Conservation (phyloP, 2,329 filamentous ascomycete species). For the Fusarium papillatum region DNA sequence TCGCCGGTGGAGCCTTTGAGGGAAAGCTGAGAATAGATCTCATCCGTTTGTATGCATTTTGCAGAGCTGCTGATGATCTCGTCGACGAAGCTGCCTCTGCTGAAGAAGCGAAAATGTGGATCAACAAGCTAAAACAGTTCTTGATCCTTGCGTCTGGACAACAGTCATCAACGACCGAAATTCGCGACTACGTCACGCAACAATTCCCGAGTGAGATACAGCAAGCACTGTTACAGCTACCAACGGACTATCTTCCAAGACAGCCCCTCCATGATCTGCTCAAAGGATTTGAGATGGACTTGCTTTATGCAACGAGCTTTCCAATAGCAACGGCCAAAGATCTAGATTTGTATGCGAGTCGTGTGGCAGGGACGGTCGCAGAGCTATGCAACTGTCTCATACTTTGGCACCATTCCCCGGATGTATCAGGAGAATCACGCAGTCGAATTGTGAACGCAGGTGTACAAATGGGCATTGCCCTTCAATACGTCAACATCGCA, state of each 20-base stretch:
- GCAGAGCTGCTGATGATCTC: conserved; percentile 79
- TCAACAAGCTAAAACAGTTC: conserved; percentile 69
- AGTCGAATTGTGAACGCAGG: conserved; percentile 67
- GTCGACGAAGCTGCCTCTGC: conserved; percentile 72
- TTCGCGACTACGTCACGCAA: conserved; percentile 53
- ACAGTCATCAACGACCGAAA: neutral
- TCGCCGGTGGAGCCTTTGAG: conserved; percentile 78
- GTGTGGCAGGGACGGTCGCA: conserved; percentile 81
- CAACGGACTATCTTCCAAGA: conserved; percentile 66
- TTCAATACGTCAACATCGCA: conserved; percentile 85
- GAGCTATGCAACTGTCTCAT: conserved; percentile 77
- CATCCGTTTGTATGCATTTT: conserved; percentile 80
- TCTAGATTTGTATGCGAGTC: conserved; percentile 73
- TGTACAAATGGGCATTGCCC: conserved; percentile 76
- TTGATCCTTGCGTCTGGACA: conserved; percentile 60
- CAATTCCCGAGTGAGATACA: conserved; percentile 66
- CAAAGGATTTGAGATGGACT: conserved; percentile 77
- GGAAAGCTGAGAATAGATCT: conserved; percentile 78
- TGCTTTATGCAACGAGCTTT: conserved; percentile 64
- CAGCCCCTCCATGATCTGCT: conserved; percentile 74
- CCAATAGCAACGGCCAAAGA: conserved; percentile 72
- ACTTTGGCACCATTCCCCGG: conserved; percentile 65
- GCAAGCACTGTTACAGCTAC: conserved; percentile 71
- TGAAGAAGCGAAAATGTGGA: conserved; percentile 68
- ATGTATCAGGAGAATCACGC: conserved; percentile 20